phyloP scores from a whole-genome alignment of 305 asterid genomes.

The Fraxinus greggii region DNA sequence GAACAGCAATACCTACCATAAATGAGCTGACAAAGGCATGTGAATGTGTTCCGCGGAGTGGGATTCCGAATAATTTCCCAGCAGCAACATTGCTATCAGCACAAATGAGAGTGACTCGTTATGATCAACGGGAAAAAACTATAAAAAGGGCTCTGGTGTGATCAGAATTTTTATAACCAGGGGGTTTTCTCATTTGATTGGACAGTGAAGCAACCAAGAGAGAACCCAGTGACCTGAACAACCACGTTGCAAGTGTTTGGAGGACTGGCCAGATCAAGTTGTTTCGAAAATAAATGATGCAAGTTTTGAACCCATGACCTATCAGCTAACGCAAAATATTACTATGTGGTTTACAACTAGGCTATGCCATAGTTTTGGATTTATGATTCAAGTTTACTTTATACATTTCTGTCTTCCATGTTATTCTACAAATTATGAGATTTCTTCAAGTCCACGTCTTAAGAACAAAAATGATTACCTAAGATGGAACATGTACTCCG shows the following conservation, averaged over 20 bases:
- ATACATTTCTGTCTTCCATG: background rate
- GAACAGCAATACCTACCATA: conserved; percentile 51
- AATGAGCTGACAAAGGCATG: conserved; percentile 99
- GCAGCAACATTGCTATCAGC: conserved; percentile 92
- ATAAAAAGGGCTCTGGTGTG: background rate
- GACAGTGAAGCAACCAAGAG: background rate
- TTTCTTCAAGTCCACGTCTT: background rate
- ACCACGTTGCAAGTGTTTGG: background rate
- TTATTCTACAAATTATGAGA: conserved; percentile 2
- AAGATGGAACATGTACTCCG: background rate
- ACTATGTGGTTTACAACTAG: background rate
- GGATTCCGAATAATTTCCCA: conserved; percentile 95
- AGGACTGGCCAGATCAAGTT: background rate
- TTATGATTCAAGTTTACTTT: conserved; percentile 12
- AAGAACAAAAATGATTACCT: background rate
- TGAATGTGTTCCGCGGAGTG: conserved; percentile 99
- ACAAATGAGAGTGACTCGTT: conserved; percentile 18
- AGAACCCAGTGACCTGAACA: background rate
- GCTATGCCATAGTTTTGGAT: background rate
- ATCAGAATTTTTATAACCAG: background rate
- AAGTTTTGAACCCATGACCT: background rate
- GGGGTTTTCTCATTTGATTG: conserved; percentile 1
- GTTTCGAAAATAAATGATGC: background rate
- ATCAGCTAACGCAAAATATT: background rate
- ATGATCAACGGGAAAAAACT: background rate